Conservation (phyloP, 805 yeast genomes). For the Saccharomyces jurei region DNA sequence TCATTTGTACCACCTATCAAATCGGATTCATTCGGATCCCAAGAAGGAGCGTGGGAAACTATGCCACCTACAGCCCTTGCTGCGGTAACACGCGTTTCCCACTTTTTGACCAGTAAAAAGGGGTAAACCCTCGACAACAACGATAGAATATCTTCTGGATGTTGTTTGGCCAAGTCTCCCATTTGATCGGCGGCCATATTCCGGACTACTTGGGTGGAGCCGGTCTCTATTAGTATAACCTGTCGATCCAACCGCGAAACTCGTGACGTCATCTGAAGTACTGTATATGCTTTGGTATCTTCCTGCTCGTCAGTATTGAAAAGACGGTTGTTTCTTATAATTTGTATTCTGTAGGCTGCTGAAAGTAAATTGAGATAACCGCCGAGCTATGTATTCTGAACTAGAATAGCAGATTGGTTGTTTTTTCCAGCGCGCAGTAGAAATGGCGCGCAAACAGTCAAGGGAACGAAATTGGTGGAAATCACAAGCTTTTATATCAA, state of each 20-base stretch:
- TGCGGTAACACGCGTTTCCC: conserved; percentile 96
- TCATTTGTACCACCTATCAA: conserved; percentile 11
- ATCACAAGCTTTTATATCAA: background rate
- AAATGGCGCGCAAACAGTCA: background rate
- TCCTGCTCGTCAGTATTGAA: background rate
- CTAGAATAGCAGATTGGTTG: background rate
- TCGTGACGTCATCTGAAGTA: conserved; percentile 26
- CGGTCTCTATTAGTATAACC: conserved; percentile 67
- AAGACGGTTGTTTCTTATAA: background rate
- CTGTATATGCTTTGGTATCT: background rate
- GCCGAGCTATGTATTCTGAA: background rate
- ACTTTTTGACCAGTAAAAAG: conserved; percentile 66
- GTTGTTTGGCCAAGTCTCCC: conserved; percentile 86
- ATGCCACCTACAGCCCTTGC: conserved; percentile 94
- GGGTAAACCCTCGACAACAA: conserved; percentile 87
- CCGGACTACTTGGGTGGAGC: conserved; percentile 86
- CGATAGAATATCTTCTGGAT: conserved; percentile 84
- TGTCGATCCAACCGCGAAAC: conserved; percentile 39
- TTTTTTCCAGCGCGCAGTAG: background rate
- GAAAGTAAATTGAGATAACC: background rate
- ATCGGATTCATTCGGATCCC: conserved; percentile 70
- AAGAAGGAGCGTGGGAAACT: conserved; percentile 61
- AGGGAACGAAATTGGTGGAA: background rate
- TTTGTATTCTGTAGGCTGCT: background rate
- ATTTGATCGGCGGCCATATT: conserved; percentile 96